Base-by-base conservation (phyloP, 345 rosid species). In the Isatis tinctoria region DNA sequence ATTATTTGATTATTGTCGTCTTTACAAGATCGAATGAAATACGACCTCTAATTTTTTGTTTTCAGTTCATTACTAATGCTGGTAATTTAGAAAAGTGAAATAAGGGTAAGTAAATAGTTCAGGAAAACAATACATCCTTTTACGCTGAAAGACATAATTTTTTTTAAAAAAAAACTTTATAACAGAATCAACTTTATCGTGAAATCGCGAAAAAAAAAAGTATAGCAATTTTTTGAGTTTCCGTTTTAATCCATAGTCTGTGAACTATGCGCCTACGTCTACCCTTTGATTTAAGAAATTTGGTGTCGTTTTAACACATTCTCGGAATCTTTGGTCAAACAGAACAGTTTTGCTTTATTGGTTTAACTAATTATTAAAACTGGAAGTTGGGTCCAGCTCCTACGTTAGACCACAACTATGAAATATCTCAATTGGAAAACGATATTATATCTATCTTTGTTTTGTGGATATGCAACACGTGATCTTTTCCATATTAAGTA, bases 381-480 rank as follows among this genome's bases (percentile, higher is more conserved):
- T 16, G 17, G 11, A 43, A 65, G 59, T 73, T 66, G 72, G 77
- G 67, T 66, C 67, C 78, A 74, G 53, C 67, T 57, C 66, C 4
- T 12, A 75, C 16, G 49, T 44, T 53, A 65, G 72, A 63, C 54
- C 75, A 76, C 24, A 70, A 22, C 2, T 22, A n/a, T n/a, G n/a
- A n/a, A 39, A 35, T 70, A 70, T 64, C 56, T 17, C 39, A 4
- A 60, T 75, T 18, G 10, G 22, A 20, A 12, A 30, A 37, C 4
- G n/a, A 60, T 28, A 41, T 17, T 28, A 27, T 54, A 48, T 65
- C 17, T 39, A 27, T 2, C 48, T 71, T 47, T 65, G 63, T 57
- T 71, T 40, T 48, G 47, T 47, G 76, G 76, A 71, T 71, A 65
- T 58, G 2, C 1, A 77, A 57, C 80, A 71, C 76, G 80, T 77